Evolutionary conservation across 805 yeast genomes (phyloP).

Genomic region (Hanseniaspora lachancei): DNA sequence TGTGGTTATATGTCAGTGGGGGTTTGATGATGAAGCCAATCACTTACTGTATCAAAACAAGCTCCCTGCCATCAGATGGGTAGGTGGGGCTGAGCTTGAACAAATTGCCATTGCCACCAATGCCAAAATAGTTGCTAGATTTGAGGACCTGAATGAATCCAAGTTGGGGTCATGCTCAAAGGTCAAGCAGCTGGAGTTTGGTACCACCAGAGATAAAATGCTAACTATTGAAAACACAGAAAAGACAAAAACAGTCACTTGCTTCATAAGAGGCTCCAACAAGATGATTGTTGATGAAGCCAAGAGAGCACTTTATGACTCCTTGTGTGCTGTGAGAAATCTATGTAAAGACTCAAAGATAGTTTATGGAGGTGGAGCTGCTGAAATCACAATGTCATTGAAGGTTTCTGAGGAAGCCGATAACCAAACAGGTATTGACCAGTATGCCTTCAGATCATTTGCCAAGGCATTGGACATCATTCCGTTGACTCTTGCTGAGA

Average conservation of each 20-base stretch:
- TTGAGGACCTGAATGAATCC: constrained; percentile 71
- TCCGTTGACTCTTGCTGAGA: constrained; percentile 92
- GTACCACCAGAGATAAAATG: constrained; percentile 95
- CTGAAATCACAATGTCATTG: constrained; percentile 85
- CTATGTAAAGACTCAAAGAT: constrained; percentile 81
- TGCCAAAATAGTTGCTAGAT: constrained; percentile 93
- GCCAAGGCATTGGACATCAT: constrained; percentile 79
- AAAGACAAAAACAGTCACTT: constrained; percentile 56
- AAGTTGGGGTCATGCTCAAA: constrained; percentile 82
- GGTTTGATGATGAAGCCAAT: constrained; percentile 97
- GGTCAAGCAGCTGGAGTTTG: constrained; percentile 80
- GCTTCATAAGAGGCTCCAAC: constrained; percentile 88
- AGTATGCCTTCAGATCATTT: constrained; percentile 94
- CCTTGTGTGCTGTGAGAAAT: constrained; percentile 94
- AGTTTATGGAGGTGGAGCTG: constrained; percentile 99
- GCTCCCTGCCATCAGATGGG: constrained; percentile 96
- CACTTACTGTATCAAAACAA: constrained; percentile 77
- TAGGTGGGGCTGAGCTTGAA: constrained; percentile 94
- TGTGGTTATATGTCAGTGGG: constrained; percentile 98
- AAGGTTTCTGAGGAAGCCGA: constrained; percentile 88
- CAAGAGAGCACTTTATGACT: constrained; percentile 88
- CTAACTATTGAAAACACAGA: constrained; percentile 81
- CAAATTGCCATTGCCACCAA: constrained; percentile 93
- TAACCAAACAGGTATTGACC: constrained; percentile 86
- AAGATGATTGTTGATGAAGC: constrained; percentile 98